Conservation (phyloP, 306 rosid genomes). For the Urtica urens region DNA sequence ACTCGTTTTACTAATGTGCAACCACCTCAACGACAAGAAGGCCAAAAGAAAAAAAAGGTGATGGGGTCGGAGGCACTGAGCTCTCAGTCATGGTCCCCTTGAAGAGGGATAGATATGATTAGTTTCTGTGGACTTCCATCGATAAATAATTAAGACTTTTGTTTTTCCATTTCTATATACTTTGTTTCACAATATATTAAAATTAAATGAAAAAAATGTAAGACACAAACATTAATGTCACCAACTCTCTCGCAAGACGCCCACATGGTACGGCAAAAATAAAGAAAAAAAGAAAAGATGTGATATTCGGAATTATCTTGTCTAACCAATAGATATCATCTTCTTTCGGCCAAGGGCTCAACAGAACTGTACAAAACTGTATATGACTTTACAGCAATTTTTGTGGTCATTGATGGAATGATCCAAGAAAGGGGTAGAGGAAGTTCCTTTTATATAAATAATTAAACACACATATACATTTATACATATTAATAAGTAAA, state of each 20-base stretch:
- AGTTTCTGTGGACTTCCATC: background rate
- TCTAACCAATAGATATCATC: background rate
- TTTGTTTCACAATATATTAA: background rate
- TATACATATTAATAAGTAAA: background rate
- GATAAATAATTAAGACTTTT: background rate
- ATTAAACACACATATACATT: background rate
- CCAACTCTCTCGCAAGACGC: conserved; percentile 1
- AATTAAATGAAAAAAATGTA: no score
- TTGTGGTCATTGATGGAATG: background rate
- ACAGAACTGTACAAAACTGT: conserved; percentile 3
- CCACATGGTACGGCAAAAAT: conserved; percentile 3
- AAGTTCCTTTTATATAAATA: background rate
- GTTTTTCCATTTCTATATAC: background rate
- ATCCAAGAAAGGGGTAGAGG: background rate
- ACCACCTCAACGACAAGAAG: conserved; percentile 32
- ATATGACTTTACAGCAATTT: background rate
- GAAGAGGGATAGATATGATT: conserved; percentile 17
- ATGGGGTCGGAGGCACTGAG: conserved; percentile 61
- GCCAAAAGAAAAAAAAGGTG: conserved; percentile 18
- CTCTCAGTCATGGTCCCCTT: conserved; percentile 29
- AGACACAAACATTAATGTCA: background rate
- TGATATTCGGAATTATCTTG: background rate
- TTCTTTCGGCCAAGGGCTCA: background rate
- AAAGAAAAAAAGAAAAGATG: background rate
- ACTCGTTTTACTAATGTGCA: conserved; percentile 22